Evolutionary conservation across 148 eudicot genomes (phyloP).

Genomic region (Oxyria digyna): DNA sequence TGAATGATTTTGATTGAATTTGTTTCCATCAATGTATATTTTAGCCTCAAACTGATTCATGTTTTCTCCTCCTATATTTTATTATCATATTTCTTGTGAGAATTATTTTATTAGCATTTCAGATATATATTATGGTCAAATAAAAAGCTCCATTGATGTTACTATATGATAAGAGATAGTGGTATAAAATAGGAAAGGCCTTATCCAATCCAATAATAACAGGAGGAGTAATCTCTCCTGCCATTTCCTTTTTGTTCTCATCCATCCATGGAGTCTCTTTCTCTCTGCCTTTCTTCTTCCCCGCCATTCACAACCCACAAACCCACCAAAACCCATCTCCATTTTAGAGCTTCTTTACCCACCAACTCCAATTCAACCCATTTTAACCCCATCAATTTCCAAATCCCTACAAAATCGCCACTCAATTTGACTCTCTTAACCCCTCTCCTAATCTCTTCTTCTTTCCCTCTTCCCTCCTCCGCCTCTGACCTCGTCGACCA

Average conservation of each 20-base stretch:
- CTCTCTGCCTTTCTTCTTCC: constrained; percentile 45
- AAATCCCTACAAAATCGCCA: constrained; percentile 19
- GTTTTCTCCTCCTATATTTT: no score
- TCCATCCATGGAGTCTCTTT: constrained; percentile 44
- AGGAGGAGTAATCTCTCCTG: not conserved
- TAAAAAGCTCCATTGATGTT: no score
- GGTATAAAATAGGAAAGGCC: not conserved
- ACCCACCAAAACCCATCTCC: constrained; percentile 10
- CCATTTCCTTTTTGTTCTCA: not conserved
- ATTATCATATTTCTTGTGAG: no score
- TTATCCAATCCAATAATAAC: constrained; percentile 5
- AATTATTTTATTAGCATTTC: no score
- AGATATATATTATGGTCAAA: no score
- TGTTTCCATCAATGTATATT: no score
- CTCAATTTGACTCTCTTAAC: constrained; percentile 20
- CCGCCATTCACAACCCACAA: constrained; percentile 36
- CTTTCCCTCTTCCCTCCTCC: constrained; percentile 32
- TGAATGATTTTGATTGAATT: no score
- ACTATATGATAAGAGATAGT: no score
- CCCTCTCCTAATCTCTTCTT: constrained; percentile 19
- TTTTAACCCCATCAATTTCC: constrained; percentile 12
- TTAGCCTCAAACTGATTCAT: no score
- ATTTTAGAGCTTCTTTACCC: not conserved
- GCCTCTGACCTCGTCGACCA: constrained; percentile 43
- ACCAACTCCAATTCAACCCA: constrained; percentile 10